A percentile compares a stretch with the other conserved stretches of the same genome.
Evolutionary conservation across 768 basidiomycete genomes (phyloP).

Genomic region (Trametes villosa): DNA sequence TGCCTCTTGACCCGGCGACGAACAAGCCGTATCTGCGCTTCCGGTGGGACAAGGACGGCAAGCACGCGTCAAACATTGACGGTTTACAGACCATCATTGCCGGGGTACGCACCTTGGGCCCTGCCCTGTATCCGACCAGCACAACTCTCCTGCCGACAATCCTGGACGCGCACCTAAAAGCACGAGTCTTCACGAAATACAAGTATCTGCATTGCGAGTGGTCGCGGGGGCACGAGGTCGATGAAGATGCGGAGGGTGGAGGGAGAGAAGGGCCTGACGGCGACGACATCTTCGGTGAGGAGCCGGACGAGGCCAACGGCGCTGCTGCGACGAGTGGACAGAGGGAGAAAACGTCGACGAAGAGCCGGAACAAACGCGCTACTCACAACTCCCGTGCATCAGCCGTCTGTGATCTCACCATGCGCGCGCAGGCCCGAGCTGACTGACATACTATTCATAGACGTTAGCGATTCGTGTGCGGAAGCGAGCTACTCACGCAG

Average conservation of each 20-base stretch:
- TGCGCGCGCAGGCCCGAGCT: neutral
- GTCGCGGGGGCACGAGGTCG: neutral
- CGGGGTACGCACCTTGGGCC: neutral
- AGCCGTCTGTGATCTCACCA: neutral
- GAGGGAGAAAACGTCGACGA: neutral
- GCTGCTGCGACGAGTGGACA: neutral
- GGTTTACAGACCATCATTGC: neutral
- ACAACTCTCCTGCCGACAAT: neutral
- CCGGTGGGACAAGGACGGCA: neutral
- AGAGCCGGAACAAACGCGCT: neutral
- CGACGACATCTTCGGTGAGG: neutral
- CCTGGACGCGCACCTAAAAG: neutral
- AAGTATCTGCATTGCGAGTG: neutral
- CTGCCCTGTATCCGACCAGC: neutral
- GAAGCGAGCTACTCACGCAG: neutral
- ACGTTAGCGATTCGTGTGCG: neutral
- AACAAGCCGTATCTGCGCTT: neutral
- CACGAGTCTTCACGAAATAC: neutral
- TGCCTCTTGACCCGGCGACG: neutral
- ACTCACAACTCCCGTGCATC: neutral
- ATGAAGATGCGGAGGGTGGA: neutral
- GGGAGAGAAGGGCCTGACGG: neutral
- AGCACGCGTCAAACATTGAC: neutral
- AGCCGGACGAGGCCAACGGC: neutral
- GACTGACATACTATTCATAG: neutral